Evolutionary conservation across 805 yeast species (phyloP), one percentile per base, ranked within the genome.

Genomic region (Priceomyces castillae): DNA sequence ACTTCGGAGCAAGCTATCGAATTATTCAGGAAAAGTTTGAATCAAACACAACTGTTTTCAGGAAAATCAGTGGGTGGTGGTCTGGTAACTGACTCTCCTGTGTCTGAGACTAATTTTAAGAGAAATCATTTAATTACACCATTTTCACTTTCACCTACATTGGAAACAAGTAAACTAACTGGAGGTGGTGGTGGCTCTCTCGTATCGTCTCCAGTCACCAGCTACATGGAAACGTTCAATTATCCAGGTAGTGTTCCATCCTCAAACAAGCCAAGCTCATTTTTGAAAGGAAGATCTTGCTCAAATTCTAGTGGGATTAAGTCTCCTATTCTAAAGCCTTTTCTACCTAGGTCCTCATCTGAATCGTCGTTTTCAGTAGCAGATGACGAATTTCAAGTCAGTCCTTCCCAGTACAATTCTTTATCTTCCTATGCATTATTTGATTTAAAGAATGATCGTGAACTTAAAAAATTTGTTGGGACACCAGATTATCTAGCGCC

Each of bases 401-500:
- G 61, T 33, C 65, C 68, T 0, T 50, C 52, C 2, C 69, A 61
- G 18, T 37, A 48, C 40, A 42, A 42, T 17, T 51, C 54, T n/a
- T 50, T 62, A 10, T 57, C 65, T 4, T 61, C 65, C 4, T 76
- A 76, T 47, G 89, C 90, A 0, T 71, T 90, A 34, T 88, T 82
- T 58, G 90, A 90, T 59, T 95, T 96, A 0, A 75, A 75, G 18
- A 77, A 76, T 44, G 73, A 76, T 1, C 42, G 44, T 30, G 79
- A 77, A 41, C 69, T 74, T 19, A 78, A 81, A 53, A 78, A 76
- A 48, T 90, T 92, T 55, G 96, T 90, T 25, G 99, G 99, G 0
- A 94, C 99, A 0, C 99, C 99, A 0, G 99, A 94, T 61, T 94
- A 94, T 62, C 75, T 95, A 31, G 95, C 99, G 0, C 99, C 99